Conservation (phyloP, 208 protist species). For the Trichomonas gallinae region DNA sequence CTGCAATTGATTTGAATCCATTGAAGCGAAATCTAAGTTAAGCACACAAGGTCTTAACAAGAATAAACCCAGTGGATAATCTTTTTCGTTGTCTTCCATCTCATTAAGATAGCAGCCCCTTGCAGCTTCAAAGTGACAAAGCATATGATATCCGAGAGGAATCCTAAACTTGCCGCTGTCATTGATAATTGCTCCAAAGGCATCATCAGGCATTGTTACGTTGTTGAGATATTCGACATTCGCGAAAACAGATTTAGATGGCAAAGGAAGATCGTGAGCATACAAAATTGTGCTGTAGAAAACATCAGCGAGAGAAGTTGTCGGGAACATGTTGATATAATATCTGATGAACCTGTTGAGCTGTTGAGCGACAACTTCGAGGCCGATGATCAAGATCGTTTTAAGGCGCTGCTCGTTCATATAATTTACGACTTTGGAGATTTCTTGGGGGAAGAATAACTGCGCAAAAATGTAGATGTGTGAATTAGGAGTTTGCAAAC, state of each 20-base stretch:
- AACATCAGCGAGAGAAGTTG: neutral
- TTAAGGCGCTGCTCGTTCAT: neutral
- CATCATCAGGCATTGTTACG: neutral
- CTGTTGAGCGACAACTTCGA: neutral
- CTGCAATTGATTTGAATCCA: neutral
- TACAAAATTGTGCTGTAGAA: neutral
- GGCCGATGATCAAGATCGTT: neutral
- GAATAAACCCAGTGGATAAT: neutral
- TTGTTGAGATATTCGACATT: neutral
- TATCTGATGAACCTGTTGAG: neutral
- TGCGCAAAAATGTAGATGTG: neutral
- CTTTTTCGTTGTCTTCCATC: neutral
- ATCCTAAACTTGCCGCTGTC: neutral
- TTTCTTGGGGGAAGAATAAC: neutral
- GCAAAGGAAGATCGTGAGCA: neutral
- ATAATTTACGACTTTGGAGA: neutral
- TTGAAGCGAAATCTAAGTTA: neutral
- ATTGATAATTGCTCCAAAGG: neutral
- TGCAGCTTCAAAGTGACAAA: neutral
- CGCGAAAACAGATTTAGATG: neutral
- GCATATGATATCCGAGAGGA: neutral
- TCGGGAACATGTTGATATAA: neutral
- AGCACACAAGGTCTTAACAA: neutral
- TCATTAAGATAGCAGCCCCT: neutral
- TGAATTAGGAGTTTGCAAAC: neutral